Percentiles rank a stretch among this genome's conserved stretches.
Evolutionary conservation across 257 asterid species (phyloP).

Genomic region (Thymus quinquecostatus): DNA sequence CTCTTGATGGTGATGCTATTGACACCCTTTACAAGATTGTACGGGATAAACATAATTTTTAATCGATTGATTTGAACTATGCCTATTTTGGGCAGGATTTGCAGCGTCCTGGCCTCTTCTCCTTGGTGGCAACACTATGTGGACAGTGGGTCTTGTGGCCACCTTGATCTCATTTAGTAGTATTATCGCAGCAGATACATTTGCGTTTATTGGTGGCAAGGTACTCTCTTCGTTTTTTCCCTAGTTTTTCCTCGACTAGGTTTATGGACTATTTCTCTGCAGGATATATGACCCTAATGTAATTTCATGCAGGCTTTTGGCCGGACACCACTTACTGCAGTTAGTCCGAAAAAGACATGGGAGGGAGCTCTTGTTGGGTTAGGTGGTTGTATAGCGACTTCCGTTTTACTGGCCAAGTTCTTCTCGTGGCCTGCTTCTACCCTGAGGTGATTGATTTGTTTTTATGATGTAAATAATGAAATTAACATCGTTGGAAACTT

Average conservation of each 20-base stretch:
- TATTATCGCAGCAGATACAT: constrained; percentile 96
- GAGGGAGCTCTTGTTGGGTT: constrained; percentile 91
- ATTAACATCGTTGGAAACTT: constrained; percentile 7
- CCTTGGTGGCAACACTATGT: constrained; percentile 88
- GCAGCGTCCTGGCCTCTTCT: constrained; percentile 85
- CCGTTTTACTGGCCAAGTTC: constrained; percentile 69
- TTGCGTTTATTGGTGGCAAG: constrained; percentile 95
- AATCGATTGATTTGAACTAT: constrained; percentile 14
- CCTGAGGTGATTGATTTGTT: constrained; percentile 50
- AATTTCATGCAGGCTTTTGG: constrained; percentile 81
- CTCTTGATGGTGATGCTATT: constrained; percentile 20
- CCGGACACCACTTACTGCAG: constrained; percentile 80
- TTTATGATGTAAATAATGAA: constrained; percentile 23
- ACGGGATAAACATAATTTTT: constrained; percentile 2
- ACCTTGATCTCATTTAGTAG: constrained; percentile 87
- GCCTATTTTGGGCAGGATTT: constrained; percentile 48
- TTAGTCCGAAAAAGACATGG: constrained; percentile 99
- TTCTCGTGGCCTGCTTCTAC: constrained; percentile 79
- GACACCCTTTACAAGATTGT: constrained; percentile 1
- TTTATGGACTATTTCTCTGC: constrained; percentile 23
- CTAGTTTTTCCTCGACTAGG: not conserved
- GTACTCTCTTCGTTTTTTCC: constrained; percentile 33
- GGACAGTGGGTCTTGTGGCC: constrained; percentile 99
- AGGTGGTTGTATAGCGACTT: constrained; percentile 80
- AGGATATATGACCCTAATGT: constrained; percentile 18